A percentile compares a stretch with the other conserved stretches of the same genome.
Conservation (phyloP, 495 filamentous ascomycete species). For the Astrocystis sublimbata region DNA sequence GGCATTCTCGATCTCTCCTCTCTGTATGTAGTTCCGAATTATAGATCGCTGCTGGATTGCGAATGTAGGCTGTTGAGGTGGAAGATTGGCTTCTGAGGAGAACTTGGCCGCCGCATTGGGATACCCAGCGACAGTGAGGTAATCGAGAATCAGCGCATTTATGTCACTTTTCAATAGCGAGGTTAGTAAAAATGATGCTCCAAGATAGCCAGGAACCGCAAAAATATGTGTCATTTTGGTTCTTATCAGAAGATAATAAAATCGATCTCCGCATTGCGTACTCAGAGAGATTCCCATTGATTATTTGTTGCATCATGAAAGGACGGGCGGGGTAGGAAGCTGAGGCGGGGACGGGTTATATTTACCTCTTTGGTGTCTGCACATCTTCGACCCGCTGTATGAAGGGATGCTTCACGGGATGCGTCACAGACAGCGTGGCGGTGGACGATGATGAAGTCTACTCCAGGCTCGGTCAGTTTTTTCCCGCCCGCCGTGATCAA, state of each 20-base stretch:
- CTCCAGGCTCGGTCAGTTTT: conserved; percentile 13
- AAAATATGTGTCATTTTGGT: conserved; percentile 14
- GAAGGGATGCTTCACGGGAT: conserved; percentile 69
- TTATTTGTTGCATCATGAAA: conserved; percentile 77
- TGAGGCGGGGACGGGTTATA: conserved; percentile 26
- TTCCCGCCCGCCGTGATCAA: neutral
- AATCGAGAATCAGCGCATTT: conserved; percentile 95
- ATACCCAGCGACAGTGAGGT: conserved; percentile 93
- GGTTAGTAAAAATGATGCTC: too few relatives aligned
- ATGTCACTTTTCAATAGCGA: conserved; percentile 68
- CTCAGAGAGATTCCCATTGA: conserved; percentile 99
- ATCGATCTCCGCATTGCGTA: conserved; percentile 82
- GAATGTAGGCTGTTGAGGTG: conserved; percentile 65
- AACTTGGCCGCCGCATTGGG: conserved; percentile 92
- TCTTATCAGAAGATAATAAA: conserved; percentile 64
- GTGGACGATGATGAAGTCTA: conserved; percentile 69
- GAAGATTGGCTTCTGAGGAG: conserved; percentile 87
- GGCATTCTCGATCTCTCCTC: conserved; percentile 79
- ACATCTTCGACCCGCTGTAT: conserved; percentile 81
- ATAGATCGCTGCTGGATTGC: conserved; percentile 75
- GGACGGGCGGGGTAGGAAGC: conserved; percentile 20
- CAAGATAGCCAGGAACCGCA: too few relatives aligned
- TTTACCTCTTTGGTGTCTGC: conserved; percentile 88
- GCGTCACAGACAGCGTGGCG: too few relatives aligned
- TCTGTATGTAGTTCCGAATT: conserved; percentile 78